Base-by-base conservation (phyloP, 2,329 filamentous ascomycete species). In the Fusarium sp. region DNA sequence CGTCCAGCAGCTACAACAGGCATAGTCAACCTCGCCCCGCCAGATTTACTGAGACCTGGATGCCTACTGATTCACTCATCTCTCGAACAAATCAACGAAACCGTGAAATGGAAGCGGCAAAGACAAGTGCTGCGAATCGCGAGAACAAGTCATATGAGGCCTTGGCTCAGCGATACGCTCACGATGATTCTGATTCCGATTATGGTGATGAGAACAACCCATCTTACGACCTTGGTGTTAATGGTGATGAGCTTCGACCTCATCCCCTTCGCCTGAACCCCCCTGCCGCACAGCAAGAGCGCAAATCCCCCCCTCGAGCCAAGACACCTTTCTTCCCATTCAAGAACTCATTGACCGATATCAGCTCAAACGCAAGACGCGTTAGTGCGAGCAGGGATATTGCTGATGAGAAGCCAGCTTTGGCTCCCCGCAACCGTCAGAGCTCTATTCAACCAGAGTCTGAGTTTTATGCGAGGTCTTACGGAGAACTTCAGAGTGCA, bases 211-310 rank as follows among this genome's bases (percentile, higher is more conserved):
- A 83, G 52, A 80, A 84, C 27, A 73, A 78, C 31, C 66, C 76
- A 14, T 68, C 72, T 22, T 74, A 77, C 22, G 63, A 79, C 38
- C 63, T 78, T 29, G 80, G 80, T 35, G 69, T 79, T 14, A 73
- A 77, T 36, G 45, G 68, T 5, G 70, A 68, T 36, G 75, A 66
- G 14, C 76, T 78, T 44, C 85, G 86, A 63, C 87, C 87, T 8
- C 86, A 90, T 71, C 88, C 89, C 2, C 80, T 90, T 39, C 82
- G 85, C 39, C 83, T 85, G 17, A 85, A 90, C 76, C 88, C 88
- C 35, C 61, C 72, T 15, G 55, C 71, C 36, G 55, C 68, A 20
- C 56, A 72, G 38, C 41, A 49, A 31, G 59, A 69, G 33, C 44
- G 53, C 31, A 47, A 58, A 14, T 71, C 66, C 22, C 77, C 68